Evolutionary conservation across 257 asterid species (phyloP).

Genomic region (Petunia secreta): DNA sequence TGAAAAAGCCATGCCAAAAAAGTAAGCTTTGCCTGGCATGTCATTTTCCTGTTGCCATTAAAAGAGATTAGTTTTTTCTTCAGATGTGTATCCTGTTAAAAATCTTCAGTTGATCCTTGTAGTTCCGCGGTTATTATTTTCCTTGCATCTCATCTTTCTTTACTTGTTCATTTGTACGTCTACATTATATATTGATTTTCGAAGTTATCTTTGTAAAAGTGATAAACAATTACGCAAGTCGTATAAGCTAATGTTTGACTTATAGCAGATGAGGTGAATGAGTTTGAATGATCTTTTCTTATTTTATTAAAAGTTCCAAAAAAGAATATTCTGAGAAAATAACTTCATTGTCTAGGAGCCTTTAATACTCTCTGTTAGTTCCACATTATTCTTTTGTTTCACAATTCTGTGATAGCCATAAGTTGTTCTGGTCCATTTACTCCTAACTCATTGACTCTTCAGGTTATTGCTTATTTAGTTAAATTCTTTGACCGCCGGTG

Average conservation of each 20-base stretch:
- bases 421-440: background rate
- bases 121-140: background rate
- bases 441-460: background rate
- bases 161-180: background rate
- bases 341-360: background rate
- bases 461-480: background rate
- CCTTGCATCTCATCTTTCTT: constrained; percentile 12
- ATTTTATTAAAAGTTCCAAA: background rate
- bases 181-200: background rate
- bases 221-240: background rate
- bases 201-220: background rate
- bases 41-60: background rate
- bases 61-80: background rate
- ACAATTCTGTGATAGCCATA: background rate
- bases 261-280: constrained; percentile 12
- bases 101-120: constrained; percentile 1
- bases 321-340: background rate
- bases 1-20: constrained; percentile 94
- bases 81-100: background rate
- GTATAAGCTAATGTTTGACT: background rate
- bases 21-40: constrained; percentile 49
- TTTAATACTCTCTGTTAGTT: background rate
- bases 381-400: background rate
- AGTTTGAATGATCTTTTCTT: constrained; percentile 6
- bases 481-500: background rate